phyloP scores from a whole-genome alignment of 176 grass and related monocot species.

The Hordeum vulgare region MorexV3_pseudomolecules_assembly NC_058521.1:465562896-465563395 shows the following conservation, averaged over 20 bases:
- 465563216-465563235: not conserved
- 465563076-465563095: not conserved
- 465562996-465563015: not conserved
- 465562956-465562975: not conserved
- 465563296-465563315: not conserved
- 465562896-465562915: not conserved
- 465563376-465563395: conserved; percentile 70
- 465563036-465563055: not conserved
- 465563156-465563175: conserved; percentile 99
- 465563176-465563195: conserved; percentile 91
- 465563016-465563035: not conserved
- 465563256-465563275: too few relatives aligned
- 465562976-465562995: not conserved
- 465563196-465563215: conserved; percentile 22
- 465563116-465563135: conserved; percentile 98
- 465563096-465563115: conserved; percentile 96
- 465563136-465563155: conserved; percentile 98
- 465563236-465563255: not conserved
- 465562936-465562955: not conserved
- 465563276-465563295: too few relatives aligned
- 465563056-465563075: not conserved
- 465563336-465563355: conserved; percentile 49
- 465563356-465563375: conserved; percentile 87
- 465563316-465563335: not conserved
- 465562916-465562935: conserved; percentile 2